phyloP scores from a whole-genome alignment of 306 rosid species.

The Acacia melanoxylon region DNA sequence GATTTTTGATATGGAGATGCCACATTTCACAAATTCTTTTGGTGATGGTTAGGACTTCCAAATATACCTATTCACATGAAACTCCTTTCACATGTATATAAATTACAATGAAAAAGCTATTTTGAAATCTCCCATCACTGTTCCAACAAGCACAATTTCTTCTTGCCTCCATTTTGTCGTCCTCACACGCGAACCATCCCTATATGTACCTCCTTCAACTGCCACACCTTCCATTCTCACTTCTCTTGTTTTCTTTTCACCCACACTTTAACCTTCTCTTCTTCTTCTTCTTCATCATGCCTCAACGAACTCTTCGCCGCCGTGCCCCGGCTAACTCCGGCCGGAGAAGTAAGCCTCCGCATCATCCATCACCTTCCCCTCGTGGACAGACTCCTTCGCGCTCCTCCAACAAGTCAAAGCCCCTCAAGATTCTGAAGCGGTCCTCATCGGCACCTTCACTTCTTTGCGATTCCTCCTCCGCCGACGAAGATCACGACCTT shows the following conservation, averaged over 20 bases:
- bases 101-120: too few species aligned
- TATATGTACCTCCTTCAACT: neutral
- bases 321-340: constrained; percentile 10
- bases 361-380: constrained; percentile 39
- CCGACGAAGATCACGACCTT: constrained; percentile 23
- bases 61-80: too few species aligned
- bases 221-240: neutral
- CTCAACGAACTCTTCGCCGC: constrained; percentile 40
- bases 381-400: constrained; percentile 27
- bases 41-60: too few species aligned
- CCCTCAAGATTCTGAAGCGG: constrained; percentile 47
- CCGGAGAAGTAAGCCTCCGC: constrained; percentile 35
- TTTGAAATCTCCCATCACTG: too few species aligned
- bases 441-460: constrained; percentile 64
- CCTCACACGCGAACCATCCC: neutral
- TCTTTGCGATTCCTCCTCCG: neutral
- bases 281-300: constrained; percentile 36
- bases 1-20: too few species aligned
- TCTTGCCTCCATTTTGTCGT: neutral
- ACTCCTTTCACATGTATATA: too few species aligned
- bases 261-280: neutral
- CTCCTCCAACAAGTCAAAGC: constrained; percentile 41
- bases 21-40: neutral
- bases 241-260: neutral
- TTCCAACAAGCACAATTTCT: neutral